Conservation (phyloP, 1,284 basidiomycete species). For the Puccinia triticina region DNA sequence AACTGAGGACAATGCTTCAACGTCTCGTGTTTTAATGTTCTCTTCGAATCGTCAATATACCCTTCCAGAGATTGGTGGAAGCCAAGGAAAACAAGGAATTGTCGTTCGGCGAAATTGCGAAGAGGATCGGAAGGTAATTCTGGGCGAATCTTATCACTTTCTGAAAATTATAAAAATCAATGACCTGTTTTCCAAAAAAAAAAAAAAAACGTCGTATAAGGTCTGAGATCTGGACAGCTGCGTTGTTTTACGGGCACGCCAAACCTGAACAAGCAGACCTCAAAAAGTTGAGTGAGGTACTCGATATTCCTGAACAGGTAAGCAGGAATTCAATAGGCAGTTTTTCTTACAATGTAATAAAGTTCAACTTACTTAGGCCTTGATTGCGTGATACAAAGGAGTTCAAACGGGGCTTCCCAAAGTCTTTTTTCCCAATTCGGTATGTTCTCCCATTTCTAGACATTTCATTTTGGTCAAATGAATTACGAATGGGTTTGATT, state of each 20-base stretch:
- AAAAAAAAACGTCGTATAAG: not conserved
- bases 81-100: slow-evolving; percentile 30
- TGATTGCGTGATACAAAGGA: not conserved
- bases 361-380: not conserved
- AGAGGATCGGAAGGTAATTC: slow-evolving; percentile 28
- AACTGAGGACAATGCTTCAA: not conserved
- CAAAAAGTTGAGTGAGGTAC: slow-evolving; percentile 11
- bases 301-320: slow-evolving; percentile 29
- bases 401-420: slow-evolving; percentile 16
- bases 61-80: slow-evolving; percentile 28
- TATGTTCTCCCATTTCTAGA: not conserved
- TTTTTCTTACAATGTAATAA: too few species aligned
- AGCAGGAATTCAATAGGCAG: not conserved
- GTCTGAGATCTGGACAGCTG: slow-evolving; percentile 45
- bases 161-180: not conserved
- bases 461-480: not conserved
- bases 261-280: slow-evolving; percentile 40
- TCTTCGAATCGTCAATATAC: not conserved
- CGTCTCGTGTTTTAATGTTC: not conserved
- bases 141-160: not conserved
- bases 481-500: not conserved
- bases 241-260: slow-evolving; percentile 41
- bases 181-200: not conserved
- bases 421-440: slow-evolving; percentile 27
- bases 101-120: slow-evolving; percentile 36